A percentile compares a stretch with the other conserved stretches of the same genome.
These are phyloP conservation scores for Wickerhamiella parazyma DNA, from an alignment of 805 yeast genomes.

Conservation along the genomic window DNA sequence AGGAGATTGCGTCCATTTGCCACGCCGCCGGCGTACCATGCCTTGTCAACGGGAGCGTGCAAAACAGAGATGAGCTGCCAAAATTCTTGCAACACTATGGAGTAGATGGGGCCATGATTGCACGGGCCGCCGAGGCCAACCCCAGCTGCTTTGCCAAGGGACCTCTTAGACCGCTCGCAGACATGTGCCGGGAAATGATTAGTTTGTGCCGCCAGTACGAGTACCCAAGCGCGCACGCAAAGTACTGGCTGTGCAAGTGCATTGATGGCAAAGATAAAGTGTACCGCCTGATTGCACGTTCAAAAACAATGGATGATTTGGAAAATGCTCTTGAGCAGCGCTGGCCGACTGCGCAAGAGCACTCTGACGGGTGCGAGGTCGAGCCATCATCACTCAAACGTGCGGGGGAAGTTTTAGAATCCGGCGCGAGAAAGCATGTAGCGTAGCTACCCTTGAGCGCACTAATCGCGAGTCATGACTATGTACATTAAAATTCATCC, in stretches of 20 bases:
- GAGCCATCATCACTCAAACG: no score
- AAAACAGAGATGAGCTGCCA: conserved; percentile 38
- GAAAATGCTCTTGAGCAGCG: conserved; percentile 6
- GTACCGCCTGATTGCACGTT: conserved; percentile 42
- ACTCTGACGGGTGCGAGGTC: no score
- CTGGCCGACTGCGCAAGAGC: no score
- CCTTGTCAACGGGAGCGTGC: conserved; percentile 69
- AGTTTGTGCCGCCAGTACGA: conserved; percentile 40
- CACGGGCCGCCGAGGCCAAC: conserved; percentile 76
- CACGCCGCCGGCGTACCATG: conserved; percentile 50
- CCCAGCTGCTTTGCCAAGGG: conserved; percentile 53
- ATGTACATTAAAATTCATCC: conserved; percentile 10
- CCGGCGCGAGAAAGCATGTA: not conserved
- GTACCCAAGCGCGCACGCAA: conserved; percentile 59
- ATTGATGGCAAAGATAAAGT: conserved; percentile 59
- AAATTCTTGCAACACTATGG: conserved; percentile 41
- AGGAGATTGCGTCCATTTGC: conserved; percentile 48
- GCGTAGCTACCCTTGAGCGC: no score
- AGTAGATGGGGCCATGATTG: conserved; percentile 80
- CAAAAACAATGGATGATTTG: conserved; percentile 36
- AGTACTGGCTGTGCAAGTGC: conserved; percentile 65
- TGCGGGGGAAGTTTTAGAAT: not conserved
- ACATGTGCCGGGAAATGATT: conserved; percentile 42
- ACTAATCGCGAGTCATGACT: not conserved
- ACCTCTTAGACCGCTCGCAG: conserved; percentile 2